A percentile compares a stretch with the other conserved stretches of the same genome.
Evolutionary conservation across 805 yeast species (phyloP).

Genomic region (Spathaspora passalidarum): DNA sequence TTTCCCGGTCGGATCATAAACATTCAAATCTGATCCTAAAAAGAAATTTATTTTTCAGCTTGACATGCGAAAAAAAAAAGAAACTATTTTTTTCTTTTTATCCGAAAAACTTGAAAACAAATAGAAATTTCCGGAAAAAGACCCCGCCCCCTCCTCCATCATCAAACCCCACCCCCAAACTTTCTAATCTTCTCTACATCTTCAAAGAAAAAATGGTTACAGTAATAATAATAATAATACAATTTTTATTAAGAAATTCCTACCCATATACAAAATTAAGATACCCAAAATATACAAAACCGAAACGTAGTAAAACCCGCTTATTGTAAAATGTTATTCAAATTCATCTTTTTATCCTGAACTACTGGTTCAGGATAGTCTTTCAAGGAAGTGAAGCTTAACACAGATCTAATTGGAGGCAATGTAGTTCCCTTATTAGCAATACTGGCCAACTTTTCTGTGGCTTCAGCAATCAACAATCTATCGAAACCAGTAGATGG

Average conservation of each 20-base stretch:
- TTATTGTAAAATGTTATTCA: neutral
- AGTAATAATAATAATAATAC: neutral
- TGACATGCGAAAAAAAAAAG: neutral
- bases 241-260: neutral
- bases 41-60: neutral
- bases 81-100: neutral
- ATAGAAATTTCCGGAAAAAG: neutral
- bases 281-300: neutral
- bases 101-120: neutral
- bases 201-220: neutral
- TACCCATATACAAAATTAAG: neutral
- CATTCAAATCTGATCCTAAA: too few relatives aligned
- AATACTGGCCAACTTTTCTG: constrained; percentile 26
- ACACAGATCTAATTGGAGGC: constrained; percentile 41
- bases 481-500: neutral
- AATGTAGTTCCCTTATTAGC: constrained; percentile 39
- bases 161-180: neutral
- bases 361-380: constrained; percentile 9
- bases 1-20: too few relatives aligned
- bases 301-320: neutral
- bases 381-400: constrained; percentile 23
- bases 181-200: neutral
- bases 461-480: constrained; percentile 16
- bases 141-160: neutral
- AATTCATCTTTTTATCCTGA: neutral